phyloP scores from a whole-genome alignment of 192 early-diverging fungal species.

The Backusella parvicylindrica region DNA sequence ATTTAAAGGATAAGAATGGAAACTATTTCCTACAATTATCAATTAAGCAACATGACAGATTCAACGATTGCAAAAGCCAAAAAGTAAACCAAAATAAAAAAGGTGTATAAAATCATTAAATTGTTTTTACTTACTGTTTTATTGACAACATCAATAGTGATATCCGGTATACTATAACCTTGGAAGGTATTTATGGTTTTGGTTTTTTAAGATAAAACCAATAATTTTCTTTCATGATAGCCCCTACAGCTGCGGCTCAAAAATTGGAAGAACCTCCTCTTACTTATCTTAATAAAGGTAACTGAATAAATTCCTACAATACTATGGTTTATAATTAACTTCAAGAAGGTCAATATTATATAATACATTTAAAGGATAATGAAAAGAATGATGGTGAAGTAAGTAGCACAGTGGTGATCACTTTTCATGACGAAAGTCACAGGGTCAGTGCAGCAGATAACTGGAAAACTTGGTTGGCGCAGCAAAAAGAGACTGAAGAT shows the following conservation, averaged over 20 bases:
- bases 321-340: background rate
- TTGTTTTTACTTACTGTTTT: background rate
- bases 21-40: background rate
- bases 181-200: slow-evolving; percentile 11
- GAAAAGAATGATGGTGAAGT: slow-evolving; percentile 45
- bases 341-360: slow-evolving; percentile 54
- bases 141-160: background rate
- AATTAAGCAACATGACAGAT: background rate
- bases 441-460: slow-evolving; percentile 55
- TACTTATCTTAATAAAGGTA: slow-evolving; percentile 75
- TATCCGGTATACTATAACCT: slow-evolving; percentile 2
- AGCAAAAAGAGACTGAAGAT: slow-evolving; percentile 53
- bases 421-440: slow-evolving; percentile 71
- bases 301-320: background rate
- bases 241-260: slow-evolving; percentile 54
- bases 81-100: background rate
- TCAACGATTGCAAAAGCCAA: background rate
- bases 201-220: background rate
- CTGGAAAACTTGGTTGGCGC: slow-evolving; percentile 74
- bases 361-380: slow-evolving; percentile 48
- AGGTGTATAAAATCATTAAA: background rate
- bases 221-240: slow-evolving; percentile 9
- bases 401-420: slow-evolving; percentile 53
- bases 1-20: background rate
- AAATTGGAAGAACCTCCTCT: slow-evolving; percentile 54